Evolutionary conservation across 2,329 filamentous ascomycete species (phyloP), one percentile per base, ranked within the genome.

Genomic region (Diaporthe vexans): DNA sequence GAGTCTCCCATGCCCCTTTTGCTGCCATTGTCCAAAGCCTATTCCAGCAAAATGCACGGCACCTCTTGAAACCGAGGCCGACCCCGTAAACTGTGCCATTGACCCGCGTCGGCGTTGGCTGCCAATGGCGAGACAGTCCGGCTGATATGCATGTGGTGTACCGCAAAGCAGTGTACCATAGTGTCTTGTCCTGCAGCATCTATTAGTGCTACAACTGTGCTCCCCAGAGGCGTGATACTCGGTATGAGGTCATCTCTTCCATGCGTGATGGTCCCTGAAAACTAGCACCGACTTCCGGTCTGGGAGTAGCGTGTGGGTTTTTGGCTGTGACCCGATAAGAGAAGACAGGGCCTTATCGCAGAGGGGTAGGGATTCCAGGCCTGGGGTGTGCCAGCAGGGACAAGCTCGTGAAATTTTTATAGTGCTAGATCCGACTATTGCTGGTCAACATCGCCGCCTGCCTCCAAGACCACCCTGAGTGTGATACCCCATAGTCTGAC

Each of bases 371-470:
- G 46, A 51, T 52, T 40, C 35, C n/a, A n/a, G 21, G 46, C 21
- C 29, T 21, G 26, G 43, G 61, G 29, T 5, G 46, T 37, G 29
- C 4, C 29, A 67, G 63, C 63, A 54, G 33, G 63, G 63, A 54
- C 63, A 68, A 68, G 63, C 63, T 68, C 15, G 48, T 40, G 63
- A 68, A 68, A 68, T 68, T 68, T 68, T 68, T 68, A 54, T 37
- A 68, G 10, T 68, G 63, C 33, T 40, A 40, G 40, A 19, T 26
- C 8, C 33, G 52, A 54, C 5, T 29, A 13, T 40, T 54, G 33
- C 48, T 40, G 17, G 48, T 24, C 48, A 40, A 54, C 33, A 29
- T 54, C 63, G 48, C 48, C n/a, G n/a, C 33, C 48, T 35, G 10
- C 8, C 33, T 24, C 26, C 40, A 35, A 68, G 4, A n/a, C n/a